A percentile compares a stretch with the other conserved stretches of the same genome.
phyloP scores from a whole-genome alignment of 208 protist species.

The Crithidia mellificae region DNA sequence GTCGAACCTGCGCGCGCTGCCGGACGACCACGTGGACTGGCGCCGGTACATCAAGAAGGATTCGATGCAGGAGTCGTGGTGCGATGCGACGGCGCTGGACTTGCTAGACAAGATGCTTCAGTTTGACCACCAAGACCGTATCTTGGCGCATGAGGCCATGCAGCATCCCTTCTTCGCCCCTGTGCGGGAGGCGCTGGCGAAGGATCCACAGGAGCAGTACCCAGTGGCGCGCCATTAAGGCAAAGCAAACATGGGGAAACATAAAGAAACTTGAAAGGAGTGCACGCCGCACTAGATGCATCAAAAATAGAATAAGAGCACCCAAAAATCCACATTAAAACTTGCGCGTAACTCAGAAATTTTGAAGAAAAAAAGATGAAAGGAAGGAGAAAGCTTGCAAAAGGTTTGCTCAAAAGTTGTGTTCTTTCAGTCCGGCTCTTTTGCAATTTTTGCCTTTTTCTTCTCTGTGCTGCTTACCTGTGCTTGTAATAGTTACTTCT shows the following conservation, averaged over 20 bases:
- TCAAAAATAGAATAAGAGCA: too few species aligned
- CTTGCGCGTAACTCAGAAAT: too few species aligned
- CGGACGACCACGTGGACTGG: slow-evolving; percentile 41
- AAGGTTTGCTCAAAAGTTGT: too few species aligned
- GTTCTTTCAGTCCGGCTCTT: too few species aligned
- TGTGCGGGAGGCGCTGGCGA: slow-evolving; percentile 61
- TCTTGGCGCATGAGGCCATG: slow-evolving; percentile 98
- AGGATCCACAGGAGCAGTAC: slow-evolving; percentile 68
- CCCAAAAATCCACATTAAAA: too few species aligned
- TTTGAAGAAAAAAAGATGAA: too few species aligned
- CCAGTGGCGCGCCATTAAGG: slow-evolving; percentile 24
- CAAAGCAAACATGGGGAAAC: slow-evolving; percentile 4
- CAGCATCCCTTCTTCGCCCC: slow-evolving; percentile 98
- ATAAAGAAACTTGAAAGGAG: not conserved
- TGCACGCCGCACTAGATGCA: too few species aligned
- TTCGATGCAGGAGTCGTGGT: slow-evolving; percentile 52
- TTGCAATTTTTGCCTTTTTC: too few species aligned
- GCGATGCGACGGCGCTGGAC: slow-evolving; percentile 95
- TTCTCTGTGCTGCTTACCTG: too few species aligned
- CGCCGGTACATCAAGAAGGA: slow-evolving; percentile 25
- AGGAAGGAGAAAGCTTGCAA: too few species aligned
- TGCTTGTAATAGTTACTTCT: too few species aligned
- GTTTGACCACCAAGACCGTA: slow-evolving; percentile 96
- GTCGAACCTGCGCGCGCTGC: slow-evolving; percentile 37
- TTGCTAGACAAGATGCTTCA: slow-evolving; percentile 97